Conservation (phyloP, 2,329 filamentous ascomycete genomes). For the Monilinia polystroma region DNA sequence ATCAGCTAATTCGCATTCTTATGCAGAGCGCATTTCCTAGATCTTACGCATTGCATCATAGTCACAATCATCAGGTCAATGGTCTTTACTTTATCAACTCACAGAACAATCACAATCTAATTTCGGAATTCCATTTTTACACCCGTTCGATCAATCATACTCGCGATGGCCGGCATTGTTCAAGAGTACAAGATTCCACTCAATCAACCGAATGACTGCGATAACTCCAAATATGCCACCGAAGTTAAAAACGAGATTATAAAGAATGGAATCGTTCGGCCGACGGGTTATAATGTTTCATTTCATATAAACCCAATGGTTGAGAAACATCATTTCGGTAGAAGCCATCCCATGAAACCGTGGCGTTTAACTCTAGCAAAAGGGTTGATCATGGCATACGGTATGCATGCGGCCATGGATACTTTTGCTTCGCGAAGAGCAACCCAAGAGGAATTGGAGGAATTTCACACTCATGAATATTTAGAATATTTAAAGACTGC, state of each 20-base stretch:
- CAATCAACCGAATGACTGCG: slow-evolving; percentile 34
- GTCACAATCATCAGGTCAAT: not conserved
- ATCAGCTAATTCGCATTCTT: not conserved
- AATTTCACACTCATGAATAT: slow-evolving; percentile 87
- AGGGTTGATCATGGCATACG: slow-evolving; percentile 89
- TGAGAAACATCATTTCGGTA: slow-evolving; percentile 95
- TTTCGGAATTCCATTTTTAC: not conserved
- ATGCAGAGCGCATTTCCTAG: slow-evolving; percentile 1
- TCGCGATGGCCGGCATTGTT: slow-evolving; percentile 39
- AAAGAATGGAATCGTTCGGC: slow-evolving; percentile 70
- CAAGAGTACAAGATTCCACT: slow-evolving; percentile 39
- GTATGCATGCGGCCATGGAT: slow-evolving; percentile 96
- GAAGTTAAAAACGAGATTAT: slow-evolving; percentile 39
- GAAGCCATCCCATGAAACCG: slow-evolving; percentile 98
- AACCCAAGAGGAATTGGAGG: slow-evolving; percentile 80
- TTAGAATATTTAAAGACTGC: slow-evolving; percentile 81
- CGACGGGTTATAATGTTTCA: slow-evolving; percentile 86
- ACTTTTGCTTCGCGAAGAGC: slow-evolving; percentile 82
- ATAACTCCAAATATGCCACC: slow-evolving; percentile 34
- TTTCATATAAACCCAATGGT: slow-evolving; percentile 95
- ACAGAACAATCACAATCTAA: not conserved
- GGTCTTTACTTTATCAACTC: not conserved
- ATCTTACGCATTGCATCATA: not conserved
- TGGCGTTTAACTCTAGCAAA: slow-evolving; percentile 96
- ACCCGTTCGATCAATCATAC: not conserved